phyloP scores from a whole-genome alignment of 75 land plant genomes.

The Selaginella tamariscina region DNA sequence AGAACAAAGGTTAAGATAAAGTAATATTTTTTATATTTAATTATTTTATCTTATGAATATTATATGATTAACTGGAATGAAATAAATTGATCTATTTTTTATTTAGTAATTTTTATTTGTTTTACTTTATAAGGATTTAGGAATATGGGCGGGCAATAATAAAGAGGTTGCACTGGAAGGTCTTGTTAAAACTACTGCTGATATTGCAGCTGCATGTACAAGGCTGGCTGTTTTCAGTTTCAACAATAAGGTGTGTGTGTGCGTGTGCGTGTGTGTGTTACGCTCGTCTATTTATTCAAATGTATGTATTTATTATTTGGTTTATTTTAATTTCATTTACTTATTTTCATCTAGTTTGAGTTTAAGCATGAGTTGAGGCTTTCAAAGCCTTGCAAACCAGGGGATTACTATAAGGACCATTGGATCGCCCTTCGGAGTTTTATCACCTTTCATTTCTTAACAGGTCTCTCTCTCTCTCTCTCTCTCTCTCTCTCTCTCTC shows the following conservation, averaged over 20 bases:
- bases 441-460: conserved; percentile 90
- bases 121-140: too few relatives aligned
- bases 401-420: conserved; percentile 58
- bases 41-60: too few relatives aligned
- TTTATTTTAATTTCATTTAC: conserved; percentile 5
- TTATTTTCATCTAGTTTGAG: background rate
- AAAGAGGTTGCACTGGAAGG: background rate
- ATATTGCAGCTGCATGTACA: conserved; percentile 5
- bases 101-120: conserved; percentile 7
- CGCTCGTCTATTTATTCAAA: too few relatives aligned
- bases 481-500: too few relatives aligned
- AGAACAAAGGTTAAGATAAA: background rate
- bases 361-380: conserved; percentile 13
- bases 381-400: conserved; percentile 38
- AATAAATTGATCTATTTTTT: background rate
- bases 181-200: conserved; percentile 1
- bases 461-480: too few relatives aligned
- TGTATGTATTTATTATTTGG: too few relatives aligned
- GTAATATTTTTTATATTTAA: background rate
- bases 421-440: conserved; percentile 89
- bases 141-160: too few relatives aligned
- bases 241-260: conserved; percentile 26
- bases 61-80: too few relatives aligned
- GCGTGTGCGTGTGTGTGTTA: too few relatives aligned
- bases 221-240: conserved; percentile 36